phyloP scores from a whole-genome alignment of 148 eudicot genomes.

The Salicornia ramosissima region DNA sequence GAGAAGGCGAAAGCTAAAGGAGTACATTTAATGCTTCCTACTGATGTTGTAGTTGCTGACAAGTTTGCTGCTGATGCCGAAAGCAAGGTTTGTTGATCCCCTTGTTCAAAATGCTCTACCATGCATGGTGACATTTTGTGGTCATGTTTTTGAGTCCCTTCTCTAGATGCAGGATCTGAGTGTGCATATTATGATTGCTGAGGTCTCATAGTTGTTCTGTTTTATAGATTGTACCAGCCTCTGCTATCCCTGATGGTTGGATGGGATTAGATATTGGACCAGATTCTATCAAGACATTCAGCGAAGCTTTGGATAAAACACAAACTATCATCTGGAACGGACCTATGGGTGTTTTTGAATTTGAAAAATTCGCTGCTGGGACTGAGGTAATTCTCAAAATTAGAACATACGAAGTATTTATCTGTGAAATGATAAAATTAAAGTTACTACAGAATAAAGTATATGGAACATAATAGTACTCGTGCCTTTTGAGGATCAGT shows the following conservation, averaged over 20 bases:
- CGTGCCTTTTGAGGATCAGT: too few species aligned
- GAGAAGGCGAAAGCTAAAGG: conserved; percentile 87
- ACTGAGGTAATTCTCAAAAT: conserved; percentile 58
- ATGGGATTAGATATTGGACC: conserved; percentile 55
- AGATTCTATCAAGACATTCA: conserved; percentile 42
- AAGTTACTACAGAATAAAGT: not conserved
- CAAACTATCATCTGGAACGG: conserved; percentile 50
- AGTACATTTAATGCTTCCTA: conserved; percentile 62
- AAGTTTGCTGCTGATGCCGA: conserved; percentile 91
- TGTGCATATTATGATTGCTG: not conserved
- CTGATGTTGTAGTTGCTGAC: conserved; percentile 71
- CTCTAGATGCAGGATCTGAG: not conserved
- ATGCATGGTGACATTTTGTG: too few species aligned
- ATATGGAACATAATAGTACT: not conserved
- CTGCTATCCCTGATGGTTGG: conserved; percentile 49
- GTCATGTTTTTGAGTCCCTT: not conserved
- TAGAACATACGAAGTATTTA: not conserved
- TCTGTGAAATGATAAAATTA: not conserved
- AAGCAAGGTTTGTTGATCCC: conserved; percentile 53
- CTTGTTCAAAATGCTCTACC: too few species aligned
- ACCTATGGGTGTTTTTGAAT: conserved; percentile 56
- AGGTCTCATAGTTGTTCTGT: not conserved
- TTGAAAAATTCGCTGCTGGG: conserved; percentile 83
- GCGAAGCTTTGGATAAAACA: conserved; percentile 39
- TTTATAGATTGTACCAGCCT: conserved; percentile 38